phyloP scores from a whole-genome alignment of 176 grass and related monocot species.

The Pontederia crassipes region DNA sequence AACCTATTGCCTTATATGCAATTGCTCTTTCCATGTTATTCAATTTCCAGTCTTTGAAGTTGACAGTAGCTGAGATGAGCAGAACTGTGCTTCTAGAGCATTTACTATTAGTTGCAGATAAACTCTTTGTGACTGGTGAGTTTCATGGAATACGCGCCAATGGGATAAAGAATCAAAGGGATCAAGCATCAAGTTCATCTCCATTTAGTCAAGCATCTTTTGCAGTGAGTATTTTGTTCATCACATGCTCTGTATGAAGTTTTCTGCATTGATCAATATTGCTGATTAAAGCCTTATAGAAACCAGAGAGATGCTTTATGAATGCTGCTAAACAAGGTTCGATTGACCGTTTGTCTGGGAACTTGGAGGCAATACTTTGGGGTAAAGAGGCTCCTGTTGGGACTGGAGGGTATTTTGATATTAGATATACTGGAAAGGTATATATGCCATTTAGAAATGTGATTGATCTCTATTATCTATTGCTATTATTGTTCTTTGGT shows the following conservation, averaged over 20 bases:
- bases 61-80: slow-evolving; percentile 48
- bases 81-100: slow-evolving; percentile 50
- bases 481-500: background rate
- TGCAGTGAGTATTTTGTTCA: slow-evolving; percentile 46
- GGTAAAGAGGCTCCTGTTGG: slow-evolving; percentile 73
- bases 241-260: slow-evolving; percentile 17
- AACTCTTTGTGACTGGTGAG: slow-evolving; percentile 60
- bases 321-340: slow-evolving; percentile 70
- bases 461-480: background rate
- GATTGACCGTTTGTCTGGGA: slow-evolving; percentile 62
- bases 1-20: slow-evolving; percentile 6
- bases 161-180: slow-evolving; percentile 59
- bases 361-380: slow-evolving; percentile 72
- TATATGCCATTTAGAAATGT: slow-evolving; percentile 5
- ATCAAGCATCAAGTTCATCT: slow-evolving; percentile 49
- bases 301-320: slow-evolving; percentile 66
- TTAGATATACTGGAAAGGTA: slow-evolving; percentile 58
- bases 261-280: background rate
- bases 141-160: slow-evolving; percentile 69
- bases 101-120: slow-evolving; percentile 56
- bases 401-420: slow-evolving; percentile 71
- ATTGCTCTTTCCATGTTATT: slow-evolving; percentile 19
- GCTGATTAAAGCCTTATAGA: slow-evolving; percentile 39
- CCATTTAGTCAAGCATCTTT: slow-evolving; percentile 94
- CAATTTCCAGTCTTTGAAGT: slow-evolving; percentile 60